These are phyloP conservation scores for Ustilago tritici DNA, from an alignment of 1,284 basidiomycete genomes.

Conservation along the genomic window DNA sequence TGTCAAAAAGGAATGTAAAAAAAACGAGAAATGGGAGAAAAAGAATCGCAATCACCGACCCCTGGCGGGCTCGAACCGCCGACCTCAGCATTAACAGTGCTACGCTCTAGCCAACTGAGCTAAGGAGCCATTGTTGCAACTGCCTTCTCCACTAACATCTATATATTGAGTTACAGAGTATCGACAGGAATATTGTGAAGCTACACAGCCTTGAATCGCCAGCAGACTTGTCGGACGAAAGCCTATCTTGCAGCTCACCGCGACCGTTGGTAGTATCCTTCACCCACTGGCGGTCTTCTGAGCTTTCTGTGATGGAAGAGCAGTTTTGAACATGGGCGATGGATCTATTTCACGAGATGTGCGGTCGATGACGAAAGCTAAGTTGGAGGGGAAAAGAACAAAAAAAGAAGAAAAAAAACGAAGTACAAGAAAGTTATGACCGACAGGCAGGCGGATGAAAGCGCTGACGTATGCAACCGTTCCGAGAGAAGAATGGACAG, in stretches of 20 bases:
- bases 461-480: background rate
- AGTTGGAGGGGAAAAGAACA: background rate
- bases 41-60: slow-evolving; percentile 14
- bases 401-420: slow-evolving; percentile 4
- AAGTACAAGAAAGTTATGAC: slow-evolving; percentile 7
- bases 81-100: slow-evolving; percentile 62
- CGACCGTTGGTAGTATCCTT: too few species aligned
- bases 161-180: background rate
- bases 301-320: background rate
- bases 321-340: background rate
- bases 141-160: accelerated
- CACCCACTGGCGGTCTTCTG: background rate
- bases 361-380: slow-evolving; percentile 10
- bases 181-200: too few species aligned
- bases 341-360: slow-evolving; percentile 12
- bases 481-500: background rate
- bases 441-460: background rate
- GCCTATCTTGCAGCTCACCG: too few species aligned
- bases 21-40: background rate
- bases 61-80: slow-evolving; percentile 59
- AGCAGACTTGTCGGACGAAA: too few species aligned
- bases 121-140: slow-evolving; percentile 23
- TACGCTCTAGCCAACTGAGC: slow-evolving; percentile 63
- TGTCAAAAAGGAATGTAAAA: slow-evolving; percentile 11
- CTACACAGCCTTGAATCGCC: background rate